Percentiles rank a stretch among this genome's conserved stretches.
phyloP scores from a whole-genome alignment of 352 stramenopile species.

The Phytophthora ohioensis region DNA sequence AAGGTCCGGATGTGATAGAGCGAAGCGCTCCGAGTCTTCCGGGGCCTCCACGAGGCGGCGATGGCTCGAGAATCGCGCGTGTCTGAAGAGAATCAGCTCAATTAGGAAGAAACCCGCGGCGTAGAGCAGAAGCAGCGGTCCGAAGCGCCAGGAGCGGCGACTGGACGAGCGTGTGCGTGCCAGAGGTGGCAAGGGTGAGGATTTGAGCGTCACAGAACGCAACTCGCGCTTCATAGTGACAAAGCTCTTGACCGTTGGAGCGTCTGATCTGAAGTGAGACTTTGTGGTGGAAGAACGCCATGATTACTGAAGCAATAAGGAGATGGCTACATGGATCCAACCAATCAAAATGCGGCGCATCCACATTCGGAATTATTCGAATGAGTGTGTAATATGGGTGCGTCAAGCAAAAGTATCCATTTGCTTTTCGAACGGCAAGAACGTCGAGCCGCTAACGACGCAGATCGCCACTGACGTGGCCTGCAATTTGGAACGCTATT shows the following conservation, averaged over 20 bases:
- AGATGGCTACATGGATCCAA: slow-evolving; percentile 14
- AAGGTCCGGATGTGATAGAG: slow-evolving; percentile 24
- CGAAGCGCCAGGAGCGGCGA: slow-evolving; percentile 18
- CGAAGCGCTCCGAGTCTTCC: slow-evolving; percentile 28
- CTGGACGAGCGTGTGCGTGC: background rate
- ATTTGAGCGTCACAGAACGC: slow-evolving; percentile 35
- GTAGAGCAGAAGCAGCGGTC: slow-evolving; percentile 31
- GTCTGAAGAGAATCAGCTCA: slow-evolving; percentile 27
- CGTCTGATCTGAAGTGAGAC: slow-evolving; percentile 9
- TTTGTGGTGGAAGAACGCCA: slow-evolving; percentile 7
- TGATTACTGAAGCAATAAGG: slow-evolving; percentile 4
- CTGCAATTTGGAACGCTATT: no score
- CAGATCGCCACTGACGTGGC: slow-evolving; percentile 2
- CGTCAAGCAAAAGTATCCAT: slow-evolving; percentile 3
- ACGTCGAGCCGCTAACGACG: background rate
- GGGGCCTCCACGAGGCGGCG: slow-evolving; percentile 27
- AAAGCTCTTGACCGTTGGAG: background rate
- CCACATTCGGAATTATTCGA: slow-evolving; percentile 23
- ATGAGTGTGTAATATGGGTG: slow-evolving; percentile 22
- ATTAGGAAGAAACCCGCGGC: slow-evolving; percentile 23
- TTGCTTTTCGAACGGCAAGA: slow-evolving; percentile 3
- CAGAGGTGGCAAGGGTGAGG: slow-evolving; percentile 13
- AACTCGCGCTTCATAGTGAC: slow-evolving; percentile 29
- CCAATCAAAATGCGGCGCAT: slow-evolving; percentile 50
- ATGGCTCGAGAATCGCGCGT: slow-evolving; percentile 9